Evolutionary conservation across 2,329 filamentous ascomycete genomes (phyloP), one percentile per base, ranked within the genome.

Genomic region (Diaporthe sp.): DNA sequence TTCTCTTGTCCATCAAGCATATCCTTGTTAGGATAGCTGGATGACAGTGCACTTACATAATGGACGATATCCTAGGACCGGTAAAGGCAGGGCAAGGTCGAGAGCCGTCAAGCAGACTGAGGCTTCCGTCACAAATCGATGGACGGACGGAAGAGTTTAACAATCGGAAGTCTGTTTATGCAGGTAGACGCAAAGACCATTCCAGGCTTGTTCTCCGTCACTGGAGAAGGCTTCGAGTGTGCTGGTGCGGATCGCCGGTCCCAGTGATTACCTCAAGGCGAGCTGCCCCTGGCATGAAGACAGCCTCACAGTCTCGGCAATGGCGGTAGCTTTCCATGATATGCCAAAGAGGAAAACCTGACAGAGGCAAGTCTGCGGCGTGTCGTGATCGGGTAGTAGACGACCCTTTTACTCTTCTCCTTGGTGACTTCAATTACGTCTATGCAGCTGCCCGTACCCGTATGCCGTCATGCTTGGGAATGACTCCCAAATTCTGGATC

Each of bases 141-240:
- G 42, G 13, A 17, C 15, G 15, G 42, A 49, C 44, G 8, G 44
- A 49, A 49, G 44, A 4, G 7, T 7, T 49, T 8, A 8, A 22
- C 44, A 20, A 49, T 8, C 7, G 44, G 44, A 22, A 8, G 3
- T 22, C 44, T 49, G 44, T 10, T 6, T 49, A 4, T 17, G 44
- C 20, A 49, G 13, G 17, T 44, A 20, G 44, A 49, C 8, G 20
- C 44, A 15, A 7, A 47, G 5, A 20, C 4, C 17, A 22, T 0
- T 6, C 6, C 5, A 47, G 17, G 17, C 6, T 22, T 0, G 2
- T 49, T 20, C 3, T 49, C 20, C 20, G 22, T 4, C 0, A 9
- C 1, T 17, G 6, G 7, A 4, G 42, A 12, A 44, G 42, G 5
- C 17, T 12, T 20, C 42, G 17, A 44, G 7, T 17, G 7, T 20